Evolutionary conservation across 495 filamentous ascomycete species (phyloP), one percentile per base, ranked within the genome.

Genomic region (Talaromyces nanjingensis): DNA sequence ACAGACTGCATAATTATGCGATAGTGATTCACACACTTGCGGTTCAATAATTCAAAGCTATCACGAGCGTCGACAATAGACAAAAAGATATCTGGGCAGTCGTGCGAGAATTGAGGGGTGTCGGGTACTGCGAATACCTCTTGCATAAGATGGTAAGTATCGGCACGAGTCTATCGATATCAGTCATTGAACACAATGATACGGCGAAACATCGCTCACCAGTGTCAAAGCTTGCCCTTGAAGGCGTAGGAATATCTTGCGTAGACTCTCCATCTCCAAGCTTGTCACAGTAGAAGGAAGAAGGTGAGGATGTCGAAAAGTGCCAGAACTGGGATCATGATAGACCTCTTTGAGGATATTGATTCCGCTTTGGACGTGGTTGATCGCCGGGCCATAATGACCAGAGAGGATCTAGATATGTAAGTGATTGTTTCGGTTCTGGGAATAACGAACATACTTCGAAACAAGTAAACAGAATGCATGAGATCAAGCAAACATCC

Each of bases 401-500:
- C 70, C 72, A 24, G 70, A 69, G 42, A 77, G 49, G 31, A 69
- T 67, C 74, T 77, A 59, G 14, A 29, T 16, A 56, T 16, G 27
- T 33, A 16, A 29, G 22, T 53, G 8, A 54, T 39, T n/a, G 14
- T 39, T 16, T 18, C 27, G 2, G 18, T 33, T n/a, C 25, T 1
- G 8, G 3, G 29, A 59, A 18, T 31, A 20, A 34, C 29, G 45
- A 45, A 65, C 66, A 54, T 57, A 73, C 69, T 64, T 71, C 67
- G 47, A 66, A 68, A 27, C 67, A 68, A 62, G 59, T 59, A 24
- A 71, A 71, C 4, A 70, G 24, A 7, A 72, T 63, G 33, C 84
- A 87, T 0, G 82, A 76, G 27, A 84, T 76, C 29, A 87, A 75
- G 52, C 76, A 79, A 24, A 85, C 70, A 49, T 76, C 75, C 4